phyloP scores from a whole-genome alignment of 2,329 filamentous ascomycete species.

The Fusarium cyanostomum region DNA sequence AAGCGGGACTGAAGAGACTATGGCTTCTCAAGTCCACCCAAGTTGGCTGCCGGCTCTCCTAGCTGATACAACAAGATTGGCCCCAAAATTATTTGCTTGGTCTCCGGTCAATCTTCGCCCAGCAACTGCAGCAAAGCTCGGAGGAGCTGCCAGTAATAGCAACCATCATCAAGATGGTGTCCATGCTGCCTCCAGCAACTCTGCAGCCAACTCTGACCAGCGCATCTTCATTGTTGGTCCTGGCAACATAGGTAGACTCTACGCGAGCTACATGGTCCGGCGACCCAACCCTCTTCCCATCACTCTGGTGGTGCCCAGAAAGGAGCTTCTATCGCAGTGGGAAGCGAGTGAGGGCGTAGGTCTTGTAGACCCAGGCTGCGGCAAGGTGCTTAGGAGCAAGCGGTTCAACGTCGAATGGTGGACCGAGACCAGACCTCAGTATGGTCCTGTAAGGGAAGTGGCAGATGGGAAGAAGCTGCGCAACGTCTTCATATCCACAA shows the following conservation, averaged over 20 bases:
- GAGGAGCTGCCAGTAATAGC: background rate
- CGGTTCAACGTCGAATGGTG: slow-evolving; percentile 11
- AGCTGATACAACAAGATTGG: background rate
- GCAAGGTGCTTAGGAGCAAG: slow-evolving; percentile 1
- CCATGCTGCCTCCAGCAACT: background rate
- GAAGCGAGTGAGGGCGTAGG: background rate
- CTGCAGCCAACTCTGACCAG: background rate
- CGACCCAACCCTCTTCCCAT: background rate
- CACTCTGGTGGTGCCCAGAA: slow-evolving; percentile 4
- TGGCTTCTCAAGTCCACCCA: background rate
- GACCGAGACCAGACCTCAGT: slow-evolving; percentile 1
- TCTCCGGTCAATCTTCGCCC: slow-evolving; percentile 4
- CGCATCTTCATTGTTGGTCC: slow-evolving; percentile 8
- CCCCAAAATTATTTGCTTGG: slow-evolving; percentile 11
- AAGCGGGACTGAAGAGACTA: background rate
- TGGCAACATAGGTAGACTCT: slow-evolving; percentile 6
- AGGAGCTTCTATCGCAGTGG: slow-evolving; percentile 7
- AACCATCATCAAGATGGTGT: background rate
- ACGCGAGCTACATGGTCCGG: slow-evolving; percentile 9
- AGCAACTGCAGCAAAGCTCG: background rate
- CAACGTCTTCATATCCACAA: slow-evolving; percentile 13
- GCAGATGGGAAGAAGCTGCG: slow-evolving; percentile 5
- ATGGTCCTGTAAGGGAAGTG: slow-evolving; percentile 9
- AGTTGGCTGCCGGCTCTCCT: background rate
- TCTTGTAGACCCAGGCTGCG: background rate